Evolutionary conservation across 495 filamentous ascomycete species (phyloP), one percentile per base, ranked within the genome.

Genomic region (Tuber magnatum): DNA sequence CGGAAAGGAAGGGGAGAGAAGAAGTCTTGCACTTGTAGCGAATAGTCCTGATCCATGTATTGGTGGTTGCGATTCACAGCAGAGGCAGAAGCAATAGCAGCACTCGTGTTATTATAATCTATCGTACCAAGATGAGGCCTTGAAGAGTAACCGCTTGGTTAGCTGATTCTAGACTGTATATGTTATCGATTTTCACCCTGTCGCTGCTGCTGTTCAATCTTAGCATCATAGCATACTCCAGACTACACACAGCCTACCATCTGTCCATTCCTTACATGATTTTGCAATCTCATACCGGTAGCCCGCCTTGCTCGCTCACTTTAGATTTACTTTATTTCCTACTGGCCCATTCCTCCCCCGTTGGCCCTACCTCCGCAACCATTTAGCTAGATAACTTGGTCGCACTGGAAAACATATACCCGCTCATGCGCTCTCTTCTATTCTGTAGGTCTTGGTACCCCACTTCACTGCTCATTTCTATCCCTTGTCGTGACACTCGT

Each of bases 371-470:
- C 39, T 40, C 39, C 39, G 39, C 39, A 40, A 7, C 39, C 39
- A 65, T 65, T 35, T 65, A 3, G 28, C 28, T 20, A 65, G 28
- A 65, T 14, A 14, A 65, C 18, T 5, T 14, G 35, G 32, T 18
- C 28, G 14, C 56, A 12, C 28, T 18, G 16, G 4, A 18, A 16
- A 16, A 3, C 22, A 56, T 65, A 16, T 16, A 32, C 56, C 56
- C 69, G 73, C 32, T 42, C 69, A 44, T 65, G 28, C 70, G 73
- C 72, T 42, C 71, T 73, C 28, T 9, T 48, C 28, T 32, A 14
- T 24, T 56, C 32, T 65, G 48, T 43, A n/a, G n/a, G 68, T 51
- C 74, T 78, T 68, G 43, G 32, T 78, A 74, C 76, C 77, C 77
- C 77, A 75, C 76, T 75, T 76, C 51, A 18, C 39, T 69, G 39